Percentiles rank a stretch among this genome's conserved stretches.
Evolutionary conservation across 2,329 filamentous ascomycete genomes (phyloP).

Genomic region (Tolypocladium nubicola): DNA sequence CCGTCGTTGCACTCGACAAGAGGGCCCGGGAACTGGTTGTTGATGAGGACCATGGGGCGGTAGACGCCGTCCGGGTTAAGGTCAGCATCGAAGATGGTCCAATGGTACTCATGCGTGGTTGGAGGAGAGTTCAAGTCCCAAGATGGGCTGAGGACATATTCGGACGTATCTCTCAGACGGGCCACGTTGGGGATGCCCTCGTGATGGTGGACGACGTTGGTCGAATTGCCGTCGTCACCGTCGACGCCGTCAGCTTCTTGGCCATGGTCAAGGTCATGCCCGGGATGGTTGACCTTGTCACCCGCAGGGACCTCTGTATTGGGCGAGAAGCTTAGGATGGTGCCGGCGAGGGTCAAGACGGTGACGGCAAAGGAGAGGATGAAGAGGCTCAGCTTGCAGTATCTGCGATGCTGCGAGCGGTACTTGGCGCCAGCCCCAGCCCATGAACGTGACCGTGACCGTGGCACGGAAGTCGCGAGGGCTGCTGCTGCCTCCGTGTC

Average conservation of each 20-base stretch:
- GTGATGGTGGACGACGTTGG: slow-evolving; percentile 9
- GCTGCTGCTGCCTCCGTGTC: neutral
- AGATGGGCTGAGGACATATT: slow-evolving; percentile 44
- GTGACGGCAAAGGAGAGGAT: slow-evolving; percentile 12
- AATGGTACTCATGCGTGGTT: slow-evolving; percentile 45
- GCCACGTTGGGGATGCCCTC: slow-evolving; percentile 12
- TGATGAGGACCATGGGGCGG: slow-evolving; percentile 56
- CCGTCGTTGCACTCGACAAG: slow-evolving; percentile 63
- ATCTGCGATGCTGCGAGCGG: neutral
- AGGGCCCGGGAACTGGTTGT: slow-evolving; percentile 65
- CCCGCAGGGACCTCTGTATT: neutral
- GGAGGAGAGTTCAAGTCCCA: slow-evolving; percentile 45
- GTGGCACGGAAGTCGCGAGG: neutral
- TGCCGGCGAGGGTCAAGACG: slow-evolving; percentile 9
- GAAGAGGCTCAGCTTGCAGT: slow-evolving; percentile 9
- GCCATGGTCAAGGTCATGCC: neutral
- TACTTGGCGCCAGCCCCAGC: neutral
- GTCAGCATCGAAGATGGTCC: slow-evolving; percentile 46
- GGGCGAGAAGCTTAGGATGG: slow-evolving; percentile 11
- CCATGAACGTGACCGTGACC: neutral
- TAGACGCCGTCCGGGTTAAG: slow-evolving; percentile 51
- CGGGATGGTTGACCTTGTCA: neutral
- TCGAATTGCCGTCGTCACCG: neutral
- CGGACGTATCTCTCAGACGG: slow-evolving; percentile 22
- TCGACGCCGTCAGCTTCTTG: neutral